Evolutionary conservation across 805 yeast species (phyloP), one percentile per base, ranked within the genome.

Genomic region (Cephaloascus albidus): DNA sequence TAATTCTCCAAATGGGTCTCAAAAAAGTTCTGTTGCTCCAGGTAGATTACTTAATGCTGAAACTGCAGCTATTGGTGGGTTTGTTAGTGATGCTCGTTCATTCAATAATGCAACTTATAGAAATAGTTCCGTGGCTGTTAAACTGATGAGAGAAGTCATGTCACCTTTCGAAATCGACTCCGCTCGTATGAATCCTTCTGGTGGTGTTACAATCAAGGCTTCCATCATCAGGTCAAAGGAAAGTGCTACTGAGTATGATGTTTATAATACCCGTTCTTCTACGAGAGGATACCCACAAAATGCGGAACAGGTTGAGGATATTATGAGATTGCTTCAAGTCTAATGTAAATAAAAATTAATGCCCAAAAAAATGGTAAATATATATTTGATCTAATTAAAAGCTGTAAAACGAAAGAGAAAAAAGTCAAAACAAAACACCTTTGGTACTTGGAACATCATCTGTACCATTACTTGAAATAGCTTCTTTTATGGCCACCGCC

Each of bases 391-490:
- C n/a, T n/a, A n/a, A n/a, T n/a, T n/a, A n/a, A n/a, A n/a, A n/a
- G n/a, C n/a, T n/a, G n/a, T n/a, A n/a, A n/a, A n/a, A n/a, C n/a
- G n/a, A n/a, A n/a, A n/a, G n/a, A n/a, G n/a, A n/a, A n/a, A n/a
- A n/a, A n/a, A n/a, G n/a, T 15, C 55, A 83, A 63, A 81, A 81
- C 36, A 90, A 67, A 10, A 93, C 97, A 40, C 98, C 98, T 64
- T 93, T 93, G 10, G 98, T 93, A 40, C 95, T 82, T 17, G 98
- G 98, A 36, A 93, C 85, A 45, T 93, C 98, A 54, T 87, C 71
- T 18, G 82, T 76, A 26, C 97, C 97, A 26, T 87, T 87, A 48
- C 74, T 70, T 10, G 90, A 71, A 37, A 75, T 79, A 18, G 97
- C 90, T 55, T 88, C 95, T 49, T 78, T 81, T 37, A 93, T 70